These are phyloP conservation scores for Backusella parvicylindrica DNA, from an alignment of 192 early-diverging fungal genomes.

Conservation along the genomic window DNA sequence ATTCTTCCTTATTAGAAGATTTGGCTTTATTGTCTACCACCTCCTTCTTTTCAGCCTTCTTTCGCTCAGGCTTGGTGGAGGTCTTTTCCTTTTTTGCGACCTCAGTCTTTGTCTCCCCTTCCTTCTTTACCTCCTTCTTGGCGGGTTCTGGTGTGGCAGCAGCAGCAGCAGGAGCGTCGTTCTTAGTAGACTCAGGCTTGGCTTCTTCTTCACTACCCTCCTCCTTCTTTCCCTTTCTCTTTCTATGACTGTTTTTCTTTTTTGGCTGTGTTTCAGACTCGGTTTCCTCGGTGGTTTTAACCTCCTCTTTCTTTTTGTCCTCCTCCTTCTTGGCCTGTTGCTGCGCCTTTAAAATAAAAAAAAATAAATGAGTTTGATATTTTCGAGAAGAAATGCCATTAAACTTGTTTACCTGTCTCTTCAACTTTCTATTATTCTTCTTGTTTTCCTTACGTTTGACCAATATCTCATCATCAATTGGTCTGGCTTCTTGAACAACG, in stretches of 20 bases:
- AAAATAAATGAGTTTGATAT: neutral
- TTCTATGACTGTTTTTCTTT: slow-evolving; percentile 2
- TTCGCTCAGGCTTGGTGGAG: neutral
- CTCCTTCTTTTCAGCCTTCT: neutral
- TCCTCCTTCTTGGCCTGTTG: neutral
- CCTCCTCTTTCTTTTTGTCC: neutral
- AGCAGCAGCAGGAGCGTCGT: neutral
- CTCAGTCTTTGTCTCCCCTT: neutral
- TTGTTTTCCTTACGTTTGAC: neutral
- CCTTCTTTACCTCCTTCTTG: neutral
- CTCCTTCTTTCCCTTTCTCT: neutral
- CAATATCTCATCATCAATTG: slow-evolving; percentile 26
- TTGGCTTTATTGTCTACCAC: neutral
- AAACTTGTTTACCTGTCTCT: neutral
- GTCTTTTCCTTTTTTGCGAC: neutral
- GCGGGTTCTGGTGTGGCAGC: neutral
- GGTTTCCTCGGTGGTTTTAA: neutral
- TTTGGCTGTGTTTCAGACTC: neutral
- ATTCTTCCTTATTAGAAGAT: neutral
- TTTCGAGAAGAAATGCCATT: neutral
- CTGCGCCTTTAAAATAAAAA: neutral
- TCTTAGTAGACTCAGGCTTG: neutral
- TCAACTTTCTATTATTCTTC: neutral
- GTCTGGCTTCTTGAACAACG: slow-evolving; percentile 85
- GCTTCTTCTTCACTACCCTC: neutral